Percentiles rank a stretch among this genome's conserved stretches.
phyloP scores from a whole-genome alignment of 192 early-diverging fungal species.

The Geosiphon pyriformis region DNA sequence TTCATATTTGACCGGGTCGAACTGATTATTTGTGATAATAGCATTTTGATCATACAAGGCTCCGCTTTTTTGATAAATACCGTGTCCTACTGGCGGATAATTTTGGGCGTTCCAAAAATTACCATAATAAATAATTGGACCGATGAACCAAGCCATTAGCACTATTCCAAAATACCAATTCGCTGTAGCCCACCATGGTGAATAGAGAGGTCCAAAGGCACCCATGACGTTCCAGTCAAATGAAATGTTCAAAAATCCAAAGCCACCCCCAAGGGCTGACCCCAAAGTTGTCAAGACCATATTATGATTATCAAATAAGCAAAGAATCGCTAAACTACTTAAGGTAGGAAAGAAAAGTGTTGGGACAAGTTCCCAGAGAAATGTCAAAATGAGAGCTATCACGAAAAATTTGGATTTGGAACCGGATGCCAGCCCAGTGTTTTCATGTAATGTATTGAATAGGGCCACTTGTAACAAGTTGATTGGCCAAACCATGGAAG shows the following conservation, averaged over 20 bases:
- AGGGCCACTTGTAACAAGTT: slow-evolving; percentile 55
- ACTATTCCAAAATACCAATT: slow-evolving; percentile 61
- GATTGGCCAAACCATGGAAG: slow-evolving; percentile 83
- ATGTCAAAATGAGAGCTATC: slow-evolving; percentile 34
- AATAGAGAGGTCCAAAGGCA: background rate
- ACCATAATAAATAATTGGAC: slow-evolving; percentile 59
- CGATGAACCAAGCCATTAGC: slow-evolving; percentile 61
- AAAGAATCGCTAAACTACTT: slow-evolving; percentile 30
- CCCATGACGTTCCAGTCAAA: slow-evolving; percentile 59
- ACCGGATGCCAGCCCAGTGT: background rate
- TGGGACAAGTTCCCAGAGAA: slow-evolving; percentile 46
- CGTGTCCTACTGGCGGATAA: slow-evolving; percentile 26
- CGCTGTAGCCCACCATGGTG: slow-evolving; percentile 48
- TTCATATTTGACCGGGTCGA: slow-evolving; percentile 30
- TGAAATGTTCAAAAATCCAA: slow-evolving; percentile 64
- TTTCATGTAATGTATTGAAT: slow-evolving; percentile 41
- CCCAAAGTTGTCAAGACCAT: slow-evolving; percentile 32
- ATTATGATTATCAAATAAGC: slow-evolving; percentile 28
- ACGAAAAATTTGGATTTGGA: slow-evolving; percentile 36
- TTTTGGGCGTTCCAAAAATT: slow-evolving; percentile 50
- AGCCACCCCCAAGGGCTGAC: slow-evolving; percentile 44
- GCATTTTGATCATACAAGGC: slow-evolving; percentile 24
- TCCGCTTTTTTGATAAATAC: slow-evolving; percentile 27
- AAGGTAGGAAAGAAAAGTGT: slow-evolving; percentile 27
- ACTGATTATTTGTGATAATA: slow-evolving; percentile 26